Conservation (phyloP, 768 basidiomycete genomes). For the Phylloporus sp. region DNA sequence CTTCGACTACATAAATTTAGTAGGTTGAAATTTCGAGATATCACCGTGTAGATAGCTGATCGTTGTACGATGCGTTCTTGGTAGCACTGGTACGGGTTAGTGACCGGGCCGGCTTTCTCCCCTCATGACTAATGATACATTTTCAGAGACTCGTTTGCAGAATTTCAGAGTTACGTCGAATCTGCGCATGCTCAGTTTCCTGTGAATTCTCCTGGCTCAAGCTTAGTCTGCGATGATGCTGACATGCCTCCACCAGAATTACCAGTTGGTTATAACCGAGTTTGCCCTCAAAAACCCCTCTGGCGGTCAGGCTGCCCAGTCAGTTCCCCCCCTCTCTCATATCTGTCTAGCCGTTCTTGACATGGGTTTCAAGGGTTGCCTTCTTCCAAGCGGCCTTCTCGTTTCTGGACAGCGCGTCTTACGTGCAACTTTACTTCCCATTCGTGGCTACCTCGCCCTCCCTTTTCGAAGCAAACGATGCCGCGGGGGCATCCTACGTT, state of each 20-base stretch:
- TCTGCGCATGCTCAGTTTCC: conserved; percentile 28
- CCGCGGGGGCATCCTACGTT: conserved; percentile 5
- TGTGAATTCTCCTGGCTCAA: conserved; percentile 5
- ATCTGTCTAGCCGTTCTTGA: neutral
- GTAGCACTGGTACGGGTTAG: conserved; percentile 32
- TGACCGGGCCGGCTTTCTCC: neutral
- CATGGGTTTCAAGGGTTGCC: conserved; percentile 17
- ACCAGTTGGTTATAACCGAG: conserved; percentile 29
- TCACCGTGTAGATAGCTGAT: neutral
- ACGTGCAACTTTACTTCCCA: conserved; percentile 35
- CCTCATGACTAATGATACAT: neutral
- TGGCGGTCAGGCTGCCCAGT: conserved; percentile 31
- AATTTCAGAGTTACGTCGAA: conserved; percentile 29
- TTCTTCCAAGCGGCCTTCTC: conserved; percentile 33
- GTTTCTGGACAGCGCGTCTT: conserved; percentile 33
- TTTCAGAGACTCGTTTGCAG: conserved; percentile 21
- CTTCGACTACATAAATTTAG: conserved; percentile 35
- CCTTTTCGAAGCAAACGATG: conserved; percentile 21
- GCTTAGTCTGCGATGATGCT: neutral
- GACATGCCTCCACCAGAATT: conserved; percentile 12
- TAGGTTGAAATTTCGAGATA: conserved; percentile 6
- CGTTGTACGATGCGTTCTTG: neutral
- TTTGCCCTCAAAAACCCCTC: conserved; percentile 32
- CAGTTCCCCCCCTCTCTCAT: conserved; percentile 1
- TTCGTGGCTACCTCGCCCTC: conserved; percentile 33